These are phyloP conservation scores for Scheffersomyces parashehatae DNA, from an alignment of 1,139 yeast genomes.

Conservation along the genomic window DNA sequence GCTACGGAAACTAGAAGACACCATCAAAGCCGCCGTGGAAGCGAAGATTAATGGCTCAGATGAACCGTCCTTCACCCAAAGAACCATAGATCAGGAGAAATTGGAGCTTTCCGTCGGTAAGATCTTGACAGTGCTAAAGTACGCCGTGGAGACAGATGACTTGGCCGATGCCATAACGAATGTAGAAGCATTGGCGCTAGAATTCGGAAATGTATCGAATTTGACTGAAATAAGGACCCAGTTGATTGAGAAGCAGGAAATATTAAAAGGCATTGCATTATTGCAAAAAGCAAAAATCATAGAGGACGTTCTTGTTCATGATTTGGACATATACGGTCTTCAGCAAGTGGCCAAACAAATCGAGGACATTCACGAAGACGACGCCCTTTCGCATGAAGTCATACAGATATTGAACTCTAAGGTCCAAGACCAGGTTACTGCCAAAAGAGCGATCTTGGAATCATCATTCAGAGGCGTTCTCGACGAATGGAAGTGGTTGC, in stretches of 20 bases:
- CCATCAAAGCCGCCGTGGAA: constrained; percentile 13
- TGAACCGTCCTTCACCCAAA: neutral
- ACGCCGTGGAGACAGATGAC: constrained; percentile 3
- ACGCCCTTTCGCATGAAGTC: neutral
- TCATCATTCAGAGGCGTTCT: neutral
- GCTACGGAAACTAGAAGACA: constrained; percentile 15
- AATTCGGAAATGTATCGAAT: constrained; percentile 14
- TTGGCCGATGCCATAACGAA: constrained; percentile 6
- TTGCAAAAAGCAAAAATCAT: constrained; percentile 6
- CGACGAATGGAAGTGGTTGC: neutral
- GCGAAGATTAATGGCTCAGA: constrained; percentile 5
- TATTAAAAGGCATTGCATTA: constrained; percentile 2
- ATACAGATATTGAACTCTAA: neutral
- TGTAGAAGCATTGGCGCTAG: constrained; percentile 8
- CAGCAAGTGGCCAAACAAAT: constrained; percentile 2
- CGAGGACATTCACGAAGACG: constrained; percentile 2
- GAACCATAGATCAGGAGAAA: constrained; percentile 2
- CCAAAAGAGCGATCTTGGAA: neutral
- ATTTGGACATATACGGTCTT: constrained; percentile 1
- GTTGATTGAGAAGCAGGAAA: constrained; percentile 1
- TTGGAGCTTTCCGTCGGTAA: constrained; percentile 5
- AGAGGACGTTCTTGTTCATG: constrained; percentile 4
- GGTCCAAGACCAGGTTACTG: neutral
- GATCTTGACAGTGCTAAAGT: constrained; percentile 5
- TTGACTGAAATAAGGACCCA: constrained; percentile 13